Conservation (phyloP, 2,329 filamentous ascomycete genomes). For the Cladosporium phlei region DNA sequence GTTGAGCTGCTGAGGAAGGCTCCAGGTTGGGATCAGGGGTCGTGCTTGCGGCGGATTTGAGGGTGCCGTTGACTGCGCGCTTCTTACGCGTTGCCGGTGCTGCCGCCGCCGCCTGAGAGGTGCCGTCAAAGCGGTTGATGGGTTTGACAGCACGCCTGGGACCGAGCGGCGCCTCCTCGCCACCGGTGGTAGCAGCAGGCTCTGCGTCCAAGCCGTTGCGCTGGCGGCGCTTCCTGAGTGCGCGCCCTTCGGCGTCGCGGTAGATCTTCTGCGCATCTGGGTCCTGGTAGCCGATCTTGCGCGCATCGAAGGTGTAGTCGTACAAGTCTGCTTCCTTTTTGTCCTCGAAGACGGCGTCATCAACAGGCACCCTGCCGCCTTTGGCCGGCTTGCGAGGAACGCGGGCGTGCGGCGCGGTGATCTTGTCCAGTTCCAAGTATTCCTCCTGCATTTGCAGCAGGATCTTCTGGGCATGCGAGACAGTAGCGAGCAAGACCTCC, state of each 20-base stretch:
- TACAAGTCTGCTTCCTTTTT: conserved; percentile 59
- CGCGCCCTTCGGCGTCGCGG: conserved; percentile 42
- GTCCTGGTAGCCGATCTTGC: conserved; percentile 51
- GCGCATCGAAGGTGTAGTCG: conserved; percentile 54
- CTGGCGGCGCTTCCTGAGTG: conserved; percentile 42
- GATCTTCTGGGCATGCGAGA: conserved; percentile 49
- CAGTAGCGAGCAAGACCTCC: conserved; percentile 52
- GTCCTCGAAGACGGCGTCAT: conserved; percentile 51
- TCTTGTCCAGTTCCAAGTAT: conserved; percentile 51
- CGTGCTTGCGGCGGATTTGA: conserved; percentile 16
- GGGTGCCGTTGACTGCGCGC: conserved; percentile 16
- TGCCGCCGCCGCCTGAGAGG: conserved; percentile 19
- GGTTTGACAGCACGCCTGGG: conserved; percentile 22
- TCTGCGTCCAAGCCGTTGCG: conserved; percentile 27
- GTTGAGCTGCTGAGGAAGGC: conserved; percentile 6
- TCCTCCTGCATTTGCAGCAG: conserved; percentile 56
- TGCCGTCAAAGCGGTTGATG: conserved; percentile 29
- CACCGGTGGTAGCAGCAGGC: conserved; percentile 2
- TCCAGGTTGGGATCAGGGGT: conserved; percentile 20
- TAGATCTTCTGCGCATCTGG: conserved; percentile 51
- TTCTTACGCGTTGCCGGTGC: conserved; percentile 22
- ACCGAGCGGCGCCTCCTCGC: conserved; percentile 5
- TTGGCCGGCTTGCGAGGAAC: conserved; percentile 49
- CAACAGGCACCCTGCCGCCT: conserved; percentile 43
- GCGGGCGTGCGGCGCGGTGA: conserved; percentile 48